These are phyloP conservation scores for Berkeleyomyces rouxiae DNA, from an alignment of 2,329 filamentous ascomycete genomes.

Conservation along the genomic window DNA sequence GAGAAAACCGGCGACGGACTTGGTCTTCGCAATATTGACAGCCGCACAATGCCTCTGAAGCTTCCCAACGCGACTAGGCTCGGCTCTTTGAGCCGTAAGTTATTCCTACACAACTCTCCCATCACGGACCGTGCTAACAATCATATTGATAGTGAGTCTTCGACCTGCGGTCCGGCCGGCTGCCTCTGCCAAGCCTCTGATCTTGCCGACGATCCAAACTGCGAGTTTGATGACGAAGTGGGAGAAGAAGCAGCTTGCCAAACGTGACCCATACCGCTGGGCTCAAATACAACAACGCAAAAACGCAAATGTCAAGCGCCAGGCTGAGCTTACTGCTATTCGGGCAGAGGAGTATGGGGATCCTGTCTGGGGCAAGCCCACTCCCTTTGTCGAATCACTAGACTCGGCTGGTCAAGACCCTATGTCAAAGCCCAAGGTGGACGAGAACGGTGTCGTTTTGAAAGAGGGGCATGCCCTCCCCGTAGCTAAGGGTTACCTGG, in stretches of 20 bases:
- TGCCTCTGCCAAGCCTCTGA: conserved; percentile 26
- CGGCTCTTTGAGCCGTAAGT: conserved; percentile 42
- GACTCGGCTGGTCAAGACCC: conserved; percentile 41
- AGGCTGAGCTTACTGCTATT: conserved; percentile 48
- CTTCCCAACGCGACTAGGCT: conserved; percentile 44
- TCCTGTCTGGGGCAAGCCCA: conserved; percentile 60
- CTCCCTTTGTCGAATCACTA: conserved; percentile 71
- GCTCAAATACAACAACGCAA: conserved; percentile 72
- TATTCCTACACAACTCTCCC: neutral
- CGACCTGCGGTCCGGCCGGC: conserved; percentile 33
- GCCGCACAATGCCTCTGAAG: conserved; percentile 44
- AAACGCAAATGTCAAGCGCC: conserved; percentile 63
- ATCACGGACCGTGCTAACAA: conserved; percentile 13
- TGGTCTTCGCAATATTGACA: neutral
- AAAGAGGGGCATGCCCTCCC: conserved; percentile 27
- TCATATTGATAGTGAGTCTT: conserved; percentile 35
- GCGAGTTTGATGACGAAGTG: conserved; percentile 42
- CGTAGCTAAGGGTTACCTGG: conserved; percentile 41
- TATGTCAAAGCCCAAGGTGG: conserved; percentile 22
- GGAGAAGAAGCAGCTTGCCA: conserved; percentile 47
- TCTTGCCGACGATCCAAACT: conserved; percentile 44
- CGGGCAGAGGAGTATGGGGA: conserved; percentile 53
- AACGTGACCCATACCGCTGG: conserved; percentile 67
- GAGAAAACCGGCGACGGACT: conserved; percentile 2
- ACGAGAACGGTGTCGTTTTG: conserved; percentile 27